These are phyloP conservation scores for Ogataea salicorniae DNA, from an alignment of 805 yeast genomes.

Conservation along the genomic window DNA sequence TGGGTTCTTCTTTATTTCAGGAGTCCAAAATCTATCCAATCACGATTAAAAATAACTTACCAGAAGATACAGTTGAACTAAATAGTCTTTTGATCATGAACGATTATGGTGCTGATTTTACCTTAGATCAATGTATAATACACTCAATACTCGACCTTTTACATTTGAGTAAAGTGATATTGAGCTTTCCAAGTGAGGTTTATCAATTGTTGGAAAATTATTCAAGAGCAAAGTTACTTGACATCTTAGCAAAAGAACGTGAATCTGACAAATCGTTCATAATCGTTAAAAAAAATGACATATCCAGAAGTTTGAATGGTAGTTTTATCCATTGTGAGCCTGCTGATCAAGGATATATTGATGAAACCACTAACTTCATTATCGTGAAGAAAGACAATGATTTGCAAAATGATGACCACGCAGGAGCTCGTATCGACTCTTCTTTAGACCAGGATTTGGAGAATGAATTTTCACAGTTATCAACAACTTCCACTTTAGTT, in stretches of 20 bases:
- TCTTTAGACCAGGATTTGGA: constrained; percentile 6
- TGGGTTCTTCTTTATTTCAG: constrained; percentile 21
- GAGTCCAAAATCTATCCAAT: constrained; percentile 34
- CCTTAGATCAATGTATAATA: constrained; percentile 36
- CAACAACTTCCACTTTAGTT: constrained; percentile 7
- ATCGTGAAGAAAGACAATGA: constrained; percentile 35
- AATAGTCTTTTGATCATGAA: constrained; percentile 34
- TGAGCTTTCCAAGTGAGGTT: constrained; percentile 41
- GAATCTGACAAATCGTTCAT: constrained; percentile 19
- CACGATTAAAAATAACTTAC: constrained; percentile 21
- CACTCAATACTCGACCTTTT: constrained; percentile 28
- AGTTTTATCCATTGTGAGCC: constrained; percentile 64
- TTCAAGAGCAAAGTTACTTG: constrained; percentile 29
- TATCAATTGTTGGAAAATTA: constrained; percentile 39
- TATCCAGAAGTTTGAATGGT: constrained; percentile 42
- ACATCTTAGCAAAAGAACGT: constrained; percentile 31
- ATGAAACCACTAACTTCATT: constrained; percentile 44
- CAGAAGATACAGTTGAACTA: constrained; percentile 32
- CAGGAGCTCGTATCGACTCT: constrained; percentile 1
- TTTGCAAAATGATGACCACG: not conserved
- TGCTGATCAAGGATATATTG: constrained; percentile 57
- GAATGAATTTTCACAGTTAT: constrained; percentile 6
- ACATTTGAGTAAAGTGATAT: constrained; percentile 34
- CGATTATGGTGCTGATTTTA: constrained; percentile 35
- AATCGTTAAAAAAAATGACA: constrained; percentile 38